A percentile compares a stretch with the other conserved stretches of the same genome.
phyloP scores from a whole-genome alignment of 2,329 filamentous ascomycete species.

The Penicillium griseofulvum region DNA sequence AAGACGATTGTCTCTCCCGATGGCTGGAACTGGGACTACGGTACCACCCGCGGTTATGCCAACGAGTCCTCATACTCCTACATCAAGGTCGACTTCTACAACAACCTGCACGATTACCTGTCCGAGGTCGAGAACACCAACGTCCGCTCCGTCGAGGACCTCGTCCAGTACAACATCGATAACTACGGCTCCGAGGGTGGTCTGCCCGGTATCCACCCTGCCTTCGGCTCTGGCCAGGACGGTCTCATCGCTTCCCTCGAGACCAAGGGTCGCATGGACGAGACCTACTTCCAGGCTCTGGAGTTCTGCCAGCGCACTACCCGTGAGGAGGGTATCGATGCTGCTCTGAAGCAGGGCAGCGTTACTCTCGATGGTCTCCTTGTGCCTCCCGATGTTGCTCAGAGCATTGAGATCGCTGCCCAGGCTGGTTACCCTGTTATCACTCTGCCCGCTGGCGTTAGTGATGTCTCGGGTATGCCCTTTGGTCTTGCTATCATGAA shows the following conservation, averaged over 20 bases:
- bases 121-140: conserved; percentile 61
- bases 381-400: conserved; percentile 66
- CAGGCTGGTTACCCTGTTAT: conserved; percentile 74
- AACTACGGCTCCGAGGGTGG: conserved; percentile 68
- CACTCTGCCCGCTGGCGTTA: conserved; percentile 63
- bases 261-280: conserved; percentile 60
- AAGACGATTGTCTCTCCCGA: conserved; percentile 61
- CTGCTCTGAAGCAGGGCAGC: conserved; percentile 54
- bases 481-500: conserved; percentile 61
- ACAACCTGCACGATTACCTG: conserved; percentile 64
- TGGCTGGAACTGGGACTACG: conserved; percentile 75
- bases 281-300: conserved; percentile 67
- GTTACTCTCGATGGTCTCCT: conserved; percentile 60
- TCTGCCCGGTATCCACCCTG: conserved; percentile 58
- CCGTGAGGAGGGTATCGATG: conserved; percentile 67
- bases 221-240: conserved; percentile 69
- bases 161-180: conserved; percentile 62
- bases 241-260: conserved; percentile 63
- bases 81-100: conserved; percentile 62
- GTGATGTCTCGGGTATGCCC: conserved; percentile 56
- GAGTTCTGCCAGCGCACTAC: conserved; percentile 58
- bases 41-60: conserved; percentile 58
- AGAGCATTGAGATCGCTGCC: conserved; percentile 67
- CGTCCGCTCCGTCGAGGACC: conserved; percentile 60
- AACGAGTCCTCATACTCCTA: conserved; percentile 74